phyloP scores from a whole-genome alignment of 2,329 filamentous ascomycete genomes.

The Alternaria hordeiaustralica region DNA sequence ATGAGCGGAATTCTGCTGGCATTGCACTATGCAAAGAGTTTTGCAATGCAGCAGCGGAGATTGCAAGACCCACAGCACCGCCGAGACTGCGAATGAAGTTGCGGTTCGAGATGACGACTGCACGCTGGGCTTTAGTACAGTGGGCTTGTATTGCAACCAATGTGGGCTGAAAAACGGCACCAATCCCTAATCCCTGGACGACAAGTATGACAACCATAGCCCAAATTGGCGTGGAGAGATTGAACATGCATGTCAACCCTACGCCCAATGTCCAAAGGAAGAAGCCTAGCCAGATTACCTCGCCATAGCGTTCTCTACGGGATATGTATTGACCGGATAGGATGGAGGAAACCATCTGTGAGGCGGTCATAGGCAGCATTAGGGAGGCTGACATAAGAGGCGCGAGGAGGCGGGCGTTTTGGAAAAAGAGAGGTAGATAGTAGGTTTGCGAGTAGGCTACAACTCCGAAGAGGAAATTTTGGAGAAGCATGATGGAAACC shows the following conservation, averaged over 20 bases:
- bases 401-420: conserved; percentile 60
- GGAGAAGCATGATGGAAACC: conserved; percentile 61
- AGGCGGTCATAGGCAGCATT: conserved; percentile 50
- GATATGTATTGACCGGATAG: conserved; percentile 66
- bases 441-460: conserved; percentile 67
- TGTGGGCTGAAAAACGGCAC: conserved; percentile 59
- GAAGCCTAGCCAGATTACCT: conserved; percentile 53
- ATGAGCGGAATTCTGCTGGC: conserved; percentile 16
- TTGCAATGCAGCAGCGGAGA: conserved; percentile 40
- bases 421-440: conserved; percentile 67
- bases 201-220: conserved; percentile 61
- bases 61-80: conserved; percentile 63
- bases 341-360: conserved; percentile 50
- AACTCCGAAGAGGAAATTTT: conserved; percentile 66
- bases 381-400: conserved; percentile 59
- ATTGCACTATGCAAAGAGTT: conserved; percentile 22
- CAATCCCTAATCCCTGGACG: conserved; percentile 55
- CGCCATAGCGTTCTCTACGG: conserved; percentile 60
- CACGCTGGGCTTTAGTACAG: conserved; percentile 60
- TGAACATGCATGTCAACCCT: conserved; percentile 61
- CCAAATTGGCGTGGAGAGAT: conserved; percentile 50
- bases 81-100: conserved; percentile 69
- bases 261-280: conserved; percentile 59
- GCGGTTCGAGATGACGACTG: conserved; percentile 66
- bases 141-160: conserved; percentile 56